These are phyloP conservation scores for Myxozyma mucilagina DNA, from an alignment of 805 yeast species.

Conservation along the genomic window DNA sequence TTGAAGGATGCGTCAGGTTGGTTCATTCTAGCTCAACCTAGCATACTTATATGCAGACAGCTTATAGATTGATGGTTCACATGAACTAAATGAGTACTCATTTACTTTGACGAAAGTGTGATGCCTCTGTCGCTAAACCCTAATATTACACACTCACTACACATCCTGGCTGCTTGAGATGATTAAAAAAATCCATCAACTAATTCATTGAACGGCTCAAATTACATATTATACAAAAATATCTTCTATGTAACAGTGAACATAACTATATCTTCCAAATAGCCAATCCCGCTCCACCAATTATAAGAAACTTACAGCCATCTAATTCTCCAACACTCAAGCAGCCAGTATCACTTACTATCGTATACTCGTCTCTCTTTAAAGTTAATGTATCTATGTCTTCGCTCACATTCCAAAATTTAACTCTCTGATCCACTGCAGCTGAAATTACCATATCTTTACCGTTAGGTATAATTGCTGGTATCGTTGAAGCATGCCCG, in stretches of 20 bases:
- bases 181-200: too few relatives aligned
- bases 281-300: constrained; percentile 87
- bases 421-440: constrained; percentile 80
- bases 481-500: constrained; percentile 88
- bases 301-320: constrained; percentile 43
- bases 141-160: too few relatives aligned
- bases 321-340: constrained; percentile 46
- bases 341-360: constrained; percentile 90
- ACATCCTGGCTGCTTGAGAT: too few relatives aligned
- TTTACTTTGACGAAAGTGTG: too few relatives aligned
- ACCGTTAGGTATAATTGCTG: constrained; percentile 52
- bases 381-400: constrained; percentile 36
- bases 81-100: too few relatives aligned
- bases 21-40: neutral
- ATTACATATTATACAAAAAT: neutral
- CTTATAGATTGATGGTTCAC: too few relatives aligned
- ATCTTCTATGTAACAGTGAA: too few relatives aligned
- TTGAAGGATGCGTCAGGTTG: neutral
- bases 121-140: too few relatives aligned
- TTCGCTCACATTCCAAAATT: constrained; percentile 56
- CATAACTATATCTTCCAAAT: constrained; percentile 5
- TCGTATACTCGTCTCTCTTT: constrained; percentile 57
- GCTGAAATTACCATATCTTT: constrained; percentile 50
- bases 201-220: too few relatives aligned
- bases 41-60: too few relatives aligned